Evolutionary conservation across 805 yeast genomes (phyloP), one percentile per base, ranked within the genome.

Genomic region (Myxozyma neotropica): DNA sequence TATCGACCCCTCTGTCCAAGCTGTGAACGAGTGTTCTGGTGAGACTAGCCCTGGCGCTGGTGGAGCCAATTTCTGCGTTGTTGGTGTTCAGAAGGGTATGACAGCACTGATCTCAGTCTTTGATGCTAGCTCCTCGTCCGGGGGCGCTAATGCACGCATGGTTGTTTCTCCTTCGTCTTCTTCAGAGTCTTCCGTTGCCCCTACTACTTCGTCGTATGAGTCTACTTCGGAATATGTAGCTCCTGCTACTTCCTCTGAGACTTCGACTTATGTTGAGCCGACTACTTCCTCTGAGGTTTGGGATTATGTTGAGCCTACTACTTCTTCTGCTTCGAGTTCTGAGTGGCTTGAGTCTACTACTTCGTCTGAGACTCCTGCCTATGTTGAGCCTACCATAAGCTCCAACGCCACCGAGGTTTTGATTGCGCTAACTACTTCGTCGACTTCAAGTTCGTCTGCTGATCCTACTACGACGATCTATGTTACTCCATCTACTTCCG

Each of bases 41-140:
- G 68, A 75, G 3, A 72, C 78, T 38, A 66, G 80, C 31, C 69
- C 73, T 48, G 83, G 84, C 61, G 83, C 84, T 55, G 86, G 85
- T 52, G 89, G 85, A 65, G 95, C 87, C 42, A 79, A 81, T n/a
- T 89, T 81, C 81, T 90, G 96, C 80, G 87, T 89, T 53, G 87
- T 89, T 51, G 89, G 96, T 46, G 96, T 89, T 36, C 74, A 75
- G 46, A 80, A 83, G 67, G 80, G 81, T 55, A 78, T 88, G 38
- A 78, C 77, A 55, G 96, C 93, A 38, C 80, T 77, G 56, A 83
- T 89, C 69, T 95, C 88, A 73, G 86, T 89, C 2, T 90, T 89
- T 67, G 46, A 47, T 13, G 4, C 48, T 12, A 35, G 55, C 4
- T 23, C 48, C 19, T 49, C 57, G n/a, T 31, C 50, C 7, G 27